Conservation (phyloP, 2,329 filamentous ascomycete species). For the Trichoderma sp. region DNA sequence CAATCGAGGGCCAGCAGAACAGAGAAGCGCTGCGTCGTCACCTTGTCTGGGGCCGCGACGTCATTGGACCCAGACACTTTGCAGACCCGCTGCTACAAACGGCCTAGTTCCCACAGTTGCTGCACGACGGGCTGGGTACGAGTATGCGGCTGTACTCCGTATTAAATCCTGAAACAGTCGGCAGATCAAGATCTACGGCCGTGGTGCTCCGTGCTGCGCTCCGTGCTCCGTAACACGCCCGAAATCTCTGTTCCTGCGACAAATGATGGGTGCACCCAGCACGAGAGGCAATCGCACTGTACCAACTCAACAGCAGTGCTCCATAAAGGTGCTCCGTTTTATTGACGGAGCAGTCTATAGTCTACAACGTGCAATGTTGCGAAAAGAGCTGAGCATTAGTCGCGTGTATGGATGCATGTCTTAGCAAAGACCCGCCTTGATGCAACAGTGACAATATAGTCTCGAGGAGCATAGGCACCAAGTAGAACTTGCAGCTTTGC, state of each 20-base stretch:
- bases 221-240: conserved; percentile 22
- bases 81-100: conserved; percentile 21
- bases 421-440: conserved; percentile 13
- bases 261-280: conserved; percentile 14
- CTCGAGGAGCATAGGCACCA: not conserved
- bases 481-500: not conserved
- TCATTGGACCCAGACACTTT: conserved; percentile 25
- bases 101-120: conserved; percentile 20
- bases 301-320: not conserved
- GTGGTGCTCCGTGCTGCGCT: conserved; percentile 15
- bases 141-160: conserved; percentile 22
- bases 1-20: not conserved
- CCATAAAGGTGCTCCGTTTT: not conserved
- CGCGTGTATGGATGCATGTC: conserved; percentile 9
- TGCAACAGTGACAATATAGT: not conserved
- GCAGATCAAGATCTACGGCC: conserved; percentile 34
- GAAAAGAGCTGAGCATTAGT: conserved; percentile 17
- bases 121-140: conserved; percentile 3
- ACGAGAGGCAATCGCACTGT: not conserved
- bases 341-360: not conserved
- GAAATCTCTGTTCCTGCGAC: conserved; percentile 14
- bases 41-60: conserved; percentile 19
- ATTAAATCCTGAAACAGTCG: conserved; percentile 32
- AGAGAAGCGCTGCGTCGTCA: conserved; percentile 24
- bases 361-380: not conserved